phyloP scores from a whole-genome alignment of 305 asterid genomes.

The Caryopteris hybrid region DNA sequence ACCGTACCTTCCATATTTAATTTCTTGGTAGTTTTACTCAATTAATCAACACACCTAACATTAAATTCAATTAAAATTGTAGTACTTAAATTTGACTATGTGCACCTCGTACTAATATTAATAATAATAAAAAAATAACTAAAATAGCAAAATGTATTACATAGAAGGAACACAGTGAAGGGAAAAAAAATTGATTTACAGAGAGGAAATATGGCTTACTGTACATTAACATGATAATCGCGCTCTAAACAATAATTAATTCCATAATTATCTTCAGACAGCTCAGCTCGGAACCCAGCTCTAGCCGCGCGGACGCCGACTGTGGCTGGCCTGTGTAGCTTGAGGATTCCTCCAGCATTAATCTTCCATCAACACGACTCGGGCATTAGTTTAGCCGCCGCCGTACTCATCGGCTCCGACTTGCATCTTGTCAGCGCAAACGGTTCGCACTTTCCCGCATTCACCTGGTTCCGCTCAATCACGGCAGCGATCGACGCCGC shows the following conservation, averaged over 20 bases:
- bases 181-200: slow-evolving; percentile 18
- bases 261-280: neutral
- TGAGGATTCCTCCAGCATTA: slow-evolving; percentile 55
- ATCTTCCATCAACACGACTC: slow-evolving; percentile 73
- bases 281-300: slow-evolving; percentile 56
- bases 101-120: no score
- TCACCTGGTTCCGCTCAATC: slow-evolving; percentile 67
- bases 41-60: no score
- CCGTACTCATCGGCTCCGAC: slow-evolving; percentile 98
- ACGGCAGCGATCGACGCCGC: slow-evolving; percentile 51
- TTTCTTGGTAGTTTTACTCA: no score
- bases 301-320: slow-evolving; percentile 69
- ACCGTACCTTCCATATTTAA: no score
- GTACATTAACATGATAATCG: slow-evolving; percentile 13
- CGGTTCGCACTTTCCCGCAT: slow-evolving; percentile 63
- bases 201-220: slow-evolving; percentile 4
- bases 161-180: neutral
- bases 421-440: slow-evolving; percentile 83
- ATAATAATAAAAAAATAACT: no score
- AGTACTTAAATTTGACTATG: no score
- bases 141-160: no score
- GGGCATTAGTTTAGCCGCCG: slow-evolving; percentile 80
- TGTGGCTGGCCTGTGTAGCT: slow-evolving; percentile 52
- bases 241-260: neutral
- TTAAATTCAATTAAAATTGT: no score